These are phyloP conservation scores for Debaryomycetaceae sp. DNA, from an alignment of 1,139 yeast genomes.

Conservation along the genomic window DNA sequence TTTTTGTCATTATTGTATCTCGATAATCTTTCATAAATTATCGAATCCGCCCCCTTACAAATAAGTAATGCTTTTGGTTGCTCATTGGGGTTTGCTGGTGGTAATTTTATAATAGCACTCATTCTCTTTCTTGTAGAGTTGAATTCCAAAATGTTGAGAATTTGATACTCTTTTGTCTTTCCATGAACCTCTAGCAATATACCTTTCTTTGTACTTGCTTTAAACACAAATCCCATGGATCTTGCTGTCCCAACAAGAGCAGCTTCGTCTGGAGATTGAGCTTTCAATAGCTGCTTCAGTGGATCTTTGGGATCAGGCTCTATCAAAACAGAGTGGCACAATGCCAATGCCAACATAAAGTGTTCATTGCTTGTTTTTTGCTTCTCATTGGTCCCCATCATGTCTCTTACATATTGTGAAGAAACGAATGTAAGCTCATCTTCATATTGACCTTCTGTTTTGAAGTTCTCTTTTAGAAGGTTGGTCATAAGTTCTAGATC, in stretches of 20 bases:
- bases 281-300: conserved; percentile 40
- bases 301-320: conserved; percentile 43
- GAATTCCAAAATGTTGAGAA: conserved; percentile 52
- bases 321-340: conserved; percentile 59
- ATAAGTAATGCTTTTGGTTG: conserved; percentile 40
- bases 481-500: conserved; percentile 40
- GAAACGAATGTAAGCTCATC: conserved; percentile 50
- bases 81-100: conserved; percentile 28
- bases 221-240: conserved; percentile 50
- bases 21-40: conserved; percentile 41
- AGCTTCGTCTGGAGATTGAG: conserved; percentile 65
- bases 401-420: conserved; percentile 39
- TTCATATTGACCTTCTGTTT: conserved; percentile 23
- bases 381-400: conserved; percentile 24
- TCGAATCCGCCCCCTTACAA: conserved; percentile 50
- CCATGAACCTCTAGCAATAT: conserved; percentile 43
- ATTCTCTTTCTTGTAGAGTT: conserved; percentile 62
- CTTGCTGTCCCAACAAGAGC: conserved; percentile 62
- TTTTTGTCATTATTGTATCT: conserved; percentile 25
- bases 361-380: conserved; percentile 43
- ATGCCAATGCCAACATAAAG: conserved; percentile 51
- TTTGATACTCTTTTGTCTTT: conserved; percentile 40
- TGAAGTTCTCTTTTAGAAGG: conserved; percentile 16
- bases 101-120: conserved; percentile 81
- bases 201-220: conserved; percentile 45